These are phyloP conservation scores for Fusarium kyushuense DNA, from an alignment of 2,329 filamentous ascomycete genomes.

Conservation along the genomic window DNA sequence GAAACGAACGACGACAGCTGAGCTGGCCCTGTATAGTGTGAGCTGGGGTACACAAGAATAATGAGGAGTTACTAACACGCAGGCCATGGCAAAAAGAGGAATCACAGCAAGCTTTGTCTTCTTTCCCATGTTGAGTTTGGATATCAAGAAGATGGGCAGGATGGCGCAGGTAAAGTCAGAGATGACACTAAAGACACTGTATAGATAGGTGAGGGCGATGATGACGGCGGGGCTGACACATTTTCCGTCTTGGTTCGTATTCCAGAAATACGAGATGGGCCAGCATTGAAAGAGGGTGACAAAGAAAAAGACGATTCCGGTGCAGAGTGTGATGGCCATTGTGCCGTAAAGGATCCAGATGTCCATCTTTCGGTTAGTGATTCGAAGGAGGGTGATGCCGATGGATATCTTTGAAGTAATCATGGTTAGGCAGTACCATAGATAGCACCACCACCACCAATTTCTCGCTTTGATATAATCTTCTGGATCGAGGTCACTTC, in stretches of 20 bases:
- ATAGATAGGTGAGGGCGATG: constrained; percentile 64
- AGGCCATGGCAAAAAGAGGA: constrained; percentile 67
- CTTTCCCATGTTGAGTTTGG: constrained; percentile 65
- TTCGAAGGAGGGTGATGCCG: constrained; percentile 57
- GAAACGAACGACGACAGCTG: constrained; percentile 58
- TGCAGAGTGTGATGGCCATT: constrained; percentile 53
- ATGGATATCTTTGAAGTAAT: constrained; percentile 58
- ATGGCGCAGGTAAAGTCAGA: constrained; percentile 66
- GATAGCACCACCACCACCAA: constrained; percentile 56
- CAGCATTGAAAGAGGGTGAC: constrained; percentile 57
- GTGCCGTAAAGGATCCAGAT: constrained; percentile 53
- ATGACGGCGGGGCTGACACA: constrained; percentile 60
- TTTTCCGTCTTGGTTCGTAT: constrained; percentile 50
- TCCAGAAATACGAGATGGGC: constrained; percentile 58
- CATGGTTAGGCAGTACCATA: constrained; percentile 54
- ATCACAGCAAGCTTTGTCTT: constrained; percentile 65
- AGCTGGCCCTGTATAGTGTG: constrained; percentile 55
- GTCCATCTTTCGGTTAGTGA: constrained; percentile 52
- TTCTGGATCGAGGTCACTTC: constrained; percentile 46
- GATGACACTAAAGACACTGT: constrained; percentile 62
- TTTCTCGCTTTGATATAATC: constrained; percentile 51
- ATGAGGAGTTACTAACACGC: constrained; percentile 54
- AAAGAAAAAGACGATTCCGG: constrained; percentile 57
- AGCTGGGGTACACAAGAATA: constrained; percentile 9
- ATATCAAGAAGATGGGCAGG: constrained; percentile 66